Evolutionary conservation across 2,329 filamentous ascomycete genomes (phyloP).

Genomic region (Thelonectria rubi): DNA sequence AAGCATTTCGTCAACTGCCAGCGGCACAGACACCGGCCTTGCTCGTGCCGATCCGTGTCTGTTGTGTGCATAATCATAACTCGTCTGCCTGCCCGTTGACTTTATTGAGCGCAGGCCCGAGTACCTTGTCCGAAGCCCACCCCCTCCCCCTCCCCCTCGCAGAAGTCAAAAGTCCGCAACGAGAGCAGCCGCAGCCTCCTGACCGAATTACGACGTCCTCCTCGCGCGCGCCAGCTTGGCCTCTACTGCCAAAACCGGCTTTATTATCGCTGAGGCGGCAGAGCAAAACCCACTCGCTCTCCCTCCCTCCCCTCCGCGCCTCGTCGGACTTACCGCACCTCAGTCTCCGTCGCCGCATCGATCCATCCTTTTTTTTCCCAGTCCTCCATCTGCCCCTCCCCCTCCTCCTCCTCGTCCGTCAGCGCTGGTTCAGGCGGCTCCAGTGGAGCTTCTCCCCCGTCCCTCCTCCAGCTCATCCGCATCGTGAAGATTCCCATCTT

Average conservation of each 20-base stretch:
- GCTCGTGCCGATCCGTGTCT: neutral
- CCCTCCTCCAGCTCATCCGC: constrained; percentile 8
- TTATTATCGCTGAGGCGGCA: constrained; percentile 9
- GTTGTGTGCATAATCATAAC: neutral
- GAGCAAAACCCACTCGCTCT: constrained; percentile 3
- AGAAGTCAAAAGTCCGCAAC: constrained; percentile 17
- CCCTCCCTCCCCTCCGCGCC: neutral
- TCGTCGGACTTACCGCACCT: no score
- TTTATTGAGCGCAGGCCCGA: neutral
- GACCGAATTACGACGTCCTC: constrained; percentile 19
- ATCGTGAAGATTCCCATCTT: neutral
- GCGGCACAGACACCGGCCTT: neutral
- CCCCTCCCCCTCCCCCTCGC: constrained; percentile 4
- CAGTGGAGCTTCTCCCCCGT: constrained; percentile 16
- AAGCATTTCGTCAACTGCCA: neutral
- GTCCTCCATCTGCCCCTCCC: constrained; percentile 11
- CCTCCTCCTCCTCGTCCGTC: constrained; percentile 15
- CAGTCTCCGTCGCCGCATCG: no score
- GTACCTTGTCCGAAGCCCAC: neutral
- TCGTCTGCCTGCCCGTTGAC: neutral
- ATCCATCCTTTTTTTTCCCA: neutral
- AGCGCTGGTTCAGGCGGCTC: constrained; percentile 6
- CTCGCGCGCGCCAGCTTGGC: constrained; percentile 11
- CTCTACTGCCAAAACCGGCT: constrained; percentile 7
- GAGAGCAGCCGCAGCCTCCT: constrained; percentile 6